These are phyloP conservation scores for Heliosperma pusillum DNA, from an alignment of 148 eudicot genomes.

Conservation along the genomic window DNA sequence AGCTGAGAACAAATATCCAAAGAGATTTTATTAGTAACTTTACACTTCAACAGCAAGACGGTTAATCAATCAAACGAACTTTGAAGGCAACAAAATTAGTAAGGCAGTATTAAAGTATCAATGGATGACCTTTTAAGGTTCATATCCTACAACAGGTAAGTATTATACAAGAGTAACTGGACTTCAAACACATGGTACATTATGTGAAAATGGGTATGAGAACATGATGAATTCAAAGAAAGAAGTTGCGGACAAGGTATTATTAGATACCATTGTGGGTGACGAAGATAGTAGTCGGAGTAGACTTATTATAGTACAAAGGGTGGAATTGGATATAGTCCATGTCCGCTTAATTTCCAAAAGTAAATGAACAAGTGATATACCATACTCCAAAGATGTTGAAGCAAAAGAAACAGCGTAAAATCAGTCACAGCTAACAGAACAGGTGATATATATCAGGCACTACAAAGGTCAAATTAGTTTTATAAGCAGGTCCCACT, in stretches of 20 bases:
- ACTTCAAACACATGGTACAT: background rate
- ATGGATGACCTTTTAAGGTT: background rate
- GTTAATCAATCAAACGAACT: background rate
- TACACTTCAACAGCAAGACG: background rate
- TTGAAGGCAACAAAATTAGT: background rate
- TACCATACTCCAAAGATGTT: background rate
- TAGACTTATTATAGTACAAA: no score
- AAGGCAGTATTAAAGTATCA: background rate
- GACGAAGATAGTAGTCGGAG: background rate
- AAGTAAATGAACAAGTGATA: background rate
- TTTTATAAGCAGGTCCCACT: background rate
- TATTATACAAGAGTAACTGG: background rate
- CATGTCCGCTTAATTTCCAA: background rate
- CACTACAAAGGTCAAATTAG: background rate
- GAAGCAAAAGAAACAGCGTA: background rate
- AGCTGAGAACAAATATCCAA: slow-evolving; percentile 42
- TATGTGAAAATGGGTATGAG: background rate
- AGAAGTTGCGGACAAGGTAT: no score
- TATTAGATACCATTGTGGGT: background rate
- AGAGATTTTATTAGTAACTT: slow-evolving; percentile 3
- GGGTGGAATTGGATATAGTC: no score
- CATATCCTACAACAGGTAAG: background rate
- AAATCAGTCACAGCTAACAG: background rate
- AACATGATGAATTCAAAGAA: no score
- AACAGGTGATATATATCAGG: background rate